These are phyloP conservation scores for Aspergillaceae sp. DNA, from an alignment of 2,329 filamentous ascomycete genomes.

Conservation along the genomic window DNA sequence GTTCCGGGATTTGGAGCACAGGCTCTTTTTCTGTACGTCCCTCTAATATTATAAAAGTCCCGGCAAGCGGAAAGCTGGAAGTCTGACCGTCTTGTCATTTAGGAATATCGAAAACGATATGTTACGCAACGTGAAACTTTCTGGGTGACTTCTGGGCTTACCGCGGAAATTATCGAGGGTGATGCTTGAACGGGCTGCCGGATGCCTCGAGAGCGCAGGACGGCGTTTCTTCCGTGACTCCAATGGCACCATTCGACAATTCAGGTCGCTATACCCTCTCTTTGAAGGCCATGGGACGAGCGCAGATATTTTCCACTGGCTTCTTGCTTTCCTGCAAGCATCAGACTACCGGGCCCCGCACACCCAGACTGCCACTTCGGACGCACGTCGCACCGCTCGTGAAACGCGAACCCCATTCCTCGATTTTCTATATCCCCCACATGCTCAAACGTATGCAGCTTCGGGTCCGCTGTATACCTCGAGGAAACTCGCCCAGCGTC, in stretches of 20 bases:
- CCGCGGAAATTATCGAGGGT: slow-evolving; percentile 27
- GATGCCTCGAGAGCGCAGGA: slow-evolving; percentile 43
- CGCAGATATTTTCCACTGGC: slow-evolving; percentile 26
- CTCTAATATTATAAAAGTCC: slow-evolving; percentile 3
- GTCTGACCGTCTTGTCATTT: not conserved
- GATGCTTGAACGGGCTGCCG: slow-evolving; percentile 46
- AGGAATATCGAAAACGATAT: slow-evolving; percentile 16
- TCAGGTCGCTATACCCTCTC: slow-evolving; percentile 24
- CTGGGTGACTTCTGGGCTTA: slow-evolving; percentile 20
- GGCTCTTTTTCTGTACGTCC: slow-evolving; percentile 10
- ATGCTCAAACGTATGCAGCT: slow-evolving; percentile 15
- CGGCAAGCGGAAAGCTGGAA: not conserved
- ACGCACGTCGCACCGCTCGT: slow-evolving; percentile 4
- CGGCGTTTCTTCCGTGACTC: slow-evolving; percentile 37
- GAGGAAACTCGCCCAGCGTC: slow-evolving; percentile 16
- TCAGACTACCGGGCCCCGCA: slow-evolving; percentile 11
- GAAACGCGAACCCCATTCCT: slow-evolving; percentile 21
- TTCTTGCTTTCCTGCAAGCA: slow-evolving; percentile 21
- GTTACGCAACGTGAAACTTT: slow-evolving; percentile 13
- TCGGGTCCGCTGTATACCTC: slow-evolving; percentile 16
- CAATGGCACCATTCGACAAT: slow-evolving; percentile 30
- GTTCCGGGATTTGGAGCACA: not conserved
- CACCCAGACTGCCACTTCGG: slow-evolving; percentile 6
- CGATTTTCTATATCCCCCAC: slow-evolving; percentile 35
- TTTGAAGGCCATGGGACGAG: slow-evolving; percentile 26